phyloP scores from a whole-genome alignment of 306 rosid species.

The Vigna trinervia region DNA sequence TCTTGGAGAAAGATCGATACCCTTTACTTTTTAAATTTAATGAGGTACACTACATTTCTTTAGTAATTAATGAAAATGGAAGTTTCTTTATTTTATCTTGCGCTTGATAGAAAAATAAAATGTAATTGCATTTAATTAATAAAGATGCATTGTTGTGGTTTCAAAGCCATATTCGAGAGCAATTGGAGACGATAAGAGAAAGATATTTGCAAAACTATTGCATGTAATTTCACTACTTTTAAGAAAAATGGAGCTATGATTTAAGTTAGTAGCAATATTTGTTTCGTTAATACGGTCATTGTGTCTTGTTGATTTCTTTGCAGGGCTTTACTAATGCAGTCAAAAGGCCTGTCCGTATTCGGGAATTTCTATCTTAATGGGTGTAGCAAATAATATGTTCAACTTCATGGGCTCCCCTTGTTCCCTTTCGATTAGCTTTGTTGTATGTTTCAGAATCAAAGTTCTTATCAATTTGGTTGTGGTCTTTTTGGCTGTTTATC shows the following conservation, averaged over 20 bases:
- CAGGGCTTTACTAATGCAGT: slow-evolving; percentile 97
- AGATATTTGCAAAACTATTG: slow-evolving; percentile 14
- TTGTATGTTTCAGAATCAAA: slow-evolving; percentile 1
- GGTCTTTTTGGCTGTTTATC: background rate
- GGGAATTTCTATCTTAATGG: slow-evolving; percentile 68
- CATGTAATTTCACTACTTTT: slow-evolving; percentile 30
- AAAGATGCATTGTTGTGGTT: slow-evolving; percentile 8
- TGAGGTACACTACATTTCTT: slow-evolving; percentile 61
- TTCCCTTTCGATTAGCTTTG: background rate
- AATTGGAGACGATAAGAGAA: background rate
- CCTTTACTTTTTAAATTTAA: slow-evolving; percentile 86
- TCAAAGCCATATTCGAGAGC: slow-evolving; percentile 29
- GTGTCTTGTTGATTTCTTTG: slow-evolving; percentile 30
- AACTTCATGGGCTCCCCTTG: slow-evolving; percentile 6
- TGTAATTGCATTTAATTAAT: background rate
- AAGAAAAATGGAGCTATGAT: slow-evolving; percentile 7
- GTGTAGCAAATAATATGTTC: slow-evolving; percentile 14
- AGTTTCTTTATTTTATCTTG: slow-evolving; percentile 22
- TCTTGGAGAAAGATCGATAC: slow-evolving; percentile 60
- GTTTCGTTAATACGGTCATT: slow-evolving; percentile 29
- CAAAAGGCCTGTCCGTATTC: slow-evolving; percentile 86
- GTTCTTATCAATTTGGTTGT: slow-evolving; percentile 1
- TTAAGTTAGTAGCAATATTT: background rate
- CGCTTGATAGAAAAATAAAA: slow-evolving; percentile 22
- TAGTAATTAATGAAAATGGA: slow-evolving; percentile 15